These are phyloP conservation scores for Meira nashicola DNA, from an alignment of 1,284 basidiomycete genomes.

Conservation along the genomic window DNA sequence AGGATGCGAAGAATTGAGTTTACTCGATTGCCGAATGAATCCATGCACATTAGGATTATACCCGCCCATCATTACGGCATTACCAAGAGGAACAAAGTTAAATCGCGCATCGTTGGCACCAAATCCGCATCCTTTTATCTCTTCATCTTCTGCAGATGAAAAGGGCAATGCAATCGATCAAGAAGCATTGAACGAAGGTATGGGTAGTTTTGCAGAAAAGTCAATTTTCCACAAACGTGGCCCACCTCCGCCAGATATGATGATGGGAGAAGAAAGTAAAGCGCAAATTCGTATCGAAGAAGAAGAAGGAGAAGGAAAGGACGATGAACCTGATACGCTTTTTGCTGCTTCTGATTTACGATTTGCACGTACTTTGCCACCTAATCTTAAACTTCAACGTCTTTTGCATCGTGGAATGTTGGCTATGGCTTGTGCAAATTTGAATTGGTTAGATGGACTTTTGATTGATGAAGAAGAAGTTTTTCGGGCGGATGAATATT, in stretches of 20 bases:
- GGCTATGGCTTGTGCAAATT: constrained; percentile 44
- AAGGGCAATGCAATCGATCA: constrained; percentile 10
- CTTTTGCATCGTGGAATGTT: constrained; percentile 44
- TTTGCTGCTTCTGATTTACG: constrained; percentile 35
- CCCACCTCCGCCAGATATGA: constrained; percentile 1
- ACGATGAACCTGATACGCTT: constrained; percentile 13
- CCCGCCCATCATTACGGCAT: constrained; percentile 33
- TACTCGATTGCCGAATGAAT: constrained; percentile 45
- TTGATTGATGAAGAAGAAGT: constrained; percentile 37
- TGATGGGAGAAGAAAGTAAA: background rate
- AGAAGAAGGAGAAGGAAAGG: background rate
- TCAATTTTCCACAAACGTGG: constrained; percentile 47
- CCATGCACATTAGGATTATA: constrained; percentile 49
- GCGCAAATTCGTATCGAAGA: background rate
- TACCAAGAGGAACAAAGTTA: background rate
- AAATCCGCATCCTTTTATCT: constrained; percentile 38
- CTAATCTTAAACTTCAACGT: constrained; percentile 24
- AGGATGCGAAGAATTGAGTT: constrained; percentile 32
- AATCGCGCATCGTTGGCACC: constrained; percentile 26
- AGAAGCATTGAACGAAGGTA: constrained; percentile 21
- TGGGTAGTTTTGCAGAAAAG: constrained; percentile 26
- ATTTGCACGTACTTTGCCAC: constrained; percentile 41
- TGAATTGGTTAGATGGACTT: constrained; percentile 48
- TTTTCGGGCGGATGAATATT: constrained; percentile 28
- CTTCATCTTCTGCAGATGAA: constrained; percentile 31